These are phyloP conservation scores for Achaetomium macrosporum DNA, from an alignment of 2,329 filamentous ascomycete genomes.

Conservation along the genomic window DNA sequence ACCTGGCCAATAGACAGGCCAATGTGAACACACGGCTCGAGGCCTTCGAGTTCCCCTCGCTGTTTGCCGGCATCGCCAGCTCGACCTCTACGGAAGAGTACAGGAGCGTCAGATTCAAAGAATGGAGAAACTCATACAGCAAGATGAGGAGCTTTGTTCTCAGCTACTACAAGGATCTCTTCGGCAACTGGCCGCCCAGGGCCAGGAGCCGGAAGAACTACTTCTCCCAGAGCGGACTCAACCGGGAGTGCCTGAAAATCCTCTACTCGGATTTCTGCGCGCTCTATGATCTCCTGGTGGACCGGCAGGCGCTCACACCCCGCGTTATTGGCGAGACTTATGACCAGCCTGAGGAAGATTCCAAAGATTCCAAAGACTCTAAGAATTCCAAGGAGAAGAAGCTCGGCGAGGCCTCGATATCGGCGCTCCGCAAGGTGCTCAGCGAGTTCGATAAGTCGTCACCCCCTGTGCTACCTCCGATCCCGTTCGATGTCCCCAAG, in stretches of 20 bases:
- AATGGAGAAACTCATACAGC: slow-evolving; percentile 71
- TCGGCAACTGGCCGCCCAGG: slow-evolving; percentile 80
- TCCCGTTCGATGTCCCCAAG: slow-evolving; percentile 83
- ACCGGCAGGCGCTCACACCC: slow-evolving; percentile 71
- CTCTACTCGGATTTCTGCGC: slow-evolving; percentile 81
- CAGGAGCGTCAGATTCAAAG: slow-evolving; percentile 73
- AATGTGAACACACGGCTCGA: slow-evolving; percentile 68
- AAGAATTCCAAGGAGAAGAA: background rate
- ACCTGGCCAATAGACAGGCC: slow-evolving; percentile 66
- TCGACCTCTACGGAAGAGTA: slow-evolving; percentile 73
- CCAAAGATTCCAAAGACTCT: background rate
- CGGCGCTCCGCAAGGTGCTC: slow-evolving; percentile 71
- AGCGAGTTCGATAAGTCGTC: slow-evolving; percentile 85
- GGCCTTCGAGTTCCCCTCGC: slow-evolving; percentile 83
- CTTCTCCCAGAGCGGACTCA: slow-evolving; percentile 79
- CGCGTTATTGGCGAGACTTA: slow-evolving; percentile 65
- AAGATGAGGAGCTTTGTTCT: slow-evolving; percentile 70
- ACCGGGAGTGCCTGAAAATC: slow-evolving; percentile 72
- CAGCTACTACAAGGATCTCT: slow-evolving; percentile 55
- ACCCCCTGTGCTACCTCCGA: slow-evolving; percentile 82
- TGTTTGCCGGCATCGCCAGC: slow-evolving; percentile 83
- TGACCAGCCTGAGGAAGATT: slow-evolving; percentile 47
- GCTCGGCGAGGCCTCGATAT: slow-evolving; percentile 51
- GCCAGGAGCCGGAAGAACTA: slow-evolving; percentile 87
- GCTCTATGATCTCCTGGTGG: slow-evolving; percentile 83